phyloP scores from a whole-genome alignment of 2,329 filamentous ascomycete genomes.

The Penicillium polonicum region DNA sequence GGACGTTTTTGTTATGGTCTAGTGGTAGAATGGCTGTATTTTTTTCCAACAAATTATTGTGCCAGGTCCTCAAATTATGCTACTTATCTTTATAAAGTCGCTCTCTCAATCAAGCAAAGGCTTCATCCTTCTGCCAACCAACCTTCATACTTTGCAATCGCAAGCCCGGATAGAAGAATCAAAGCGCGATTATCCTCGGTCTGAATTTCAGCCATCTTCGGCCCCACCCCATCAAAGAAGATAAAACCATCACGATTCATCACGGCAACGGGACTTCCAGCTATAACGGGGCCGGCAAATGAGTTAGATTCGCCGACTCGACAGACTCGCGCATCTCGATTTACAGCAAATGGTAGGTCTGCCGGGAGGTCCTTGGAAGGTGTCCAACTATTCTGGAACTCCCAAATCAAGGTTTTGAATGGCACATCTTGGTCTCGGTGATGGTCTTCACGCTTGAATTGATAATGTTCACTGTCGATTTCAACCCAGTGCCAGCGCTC shows the following conservation, averaged over 20 bases:
- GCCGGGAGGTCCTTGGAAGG: not conserved
- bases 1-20: no score
- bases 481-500: not conserved
- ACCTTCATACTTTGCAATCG: not conserved
- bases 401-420: not conserved
- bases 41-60: no score
- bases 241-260: not conserved
- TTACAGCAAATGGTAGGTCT: not conserved
- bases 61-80: not conserved
- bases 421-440: not conserved
- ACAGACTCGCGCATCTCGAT: not conserved
- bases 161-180: not conserved
- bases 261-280: not conserved
- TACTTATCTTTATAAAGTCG: not conserved
- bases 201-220: not conserved
- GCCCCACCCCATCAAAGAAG: not conserved
- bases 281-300: not conserved
- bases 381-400: not conserved
- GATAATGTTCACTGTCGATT: not conserved
- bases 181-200: not conserved
- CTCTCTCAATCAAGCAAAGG: not conserved
- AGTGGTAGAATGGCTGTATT: no score
- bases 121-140: not conserved
- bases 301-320: not conserved
- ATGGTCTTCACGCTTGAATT: not conserved